Evolutionary conservation across 305 asterid genomes (phyloP).

Genomic region (Fraxinus sp.): DNA sequence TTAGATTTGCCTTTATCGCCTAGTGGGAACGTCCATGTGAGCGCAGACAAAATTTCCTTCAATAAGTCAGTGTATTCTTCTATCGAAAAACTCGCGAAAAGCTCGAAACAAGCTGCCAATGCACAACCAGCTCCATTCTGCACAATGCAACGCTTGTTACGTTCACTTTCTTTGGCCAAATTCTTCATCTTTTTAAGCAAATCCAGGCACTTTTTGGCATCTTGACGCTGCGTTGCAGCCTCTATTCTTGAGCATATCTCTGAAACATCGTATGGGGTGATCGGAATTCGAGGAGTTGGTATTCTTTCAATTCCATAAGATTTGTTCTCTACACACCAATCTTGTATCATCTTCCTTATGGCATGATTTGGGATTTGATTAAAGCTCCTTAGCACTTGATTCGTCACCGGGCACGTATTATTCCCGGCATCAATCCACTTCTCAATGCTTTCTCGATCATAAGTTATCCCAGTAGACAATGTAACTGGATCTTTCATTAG

Average conservation of each 20-base stretch:
- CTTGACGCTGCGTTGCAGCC: conserved; percentile 36
- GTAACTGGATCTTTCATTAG: conserved; percentile 93
- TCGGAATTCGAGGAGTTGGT: conserved; percentile 76
- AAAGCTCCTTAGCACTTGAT: conserved; percentile 44
- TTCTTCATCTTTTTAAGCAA: conserved; percentile 44
- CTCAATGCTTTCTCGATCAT: conserved; percentile 79
- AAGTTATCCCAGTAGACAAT: conserved; percentile 75
- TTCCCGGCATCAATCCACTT: conserved; percentile 66
- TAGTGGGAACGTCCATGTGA: conserved; percentile 67
- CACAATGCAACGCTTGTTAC: conserved; percentile 54
- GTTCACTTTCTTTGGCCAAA: conserved; percentile 67
- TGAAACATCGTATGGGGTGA: conserved; percentile 43
- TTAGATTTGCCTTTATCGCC: conserved; percentile 49
- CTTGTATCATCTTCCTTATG: conserved; percentile 76
- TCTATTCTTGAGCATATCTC: conserved; percentile 42
- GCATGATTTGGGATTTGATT: conserved; percentile 73
- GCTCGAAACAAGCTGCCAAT: conserved; percentile 52
- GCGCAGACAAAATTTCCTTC: conserved; percentile 44
- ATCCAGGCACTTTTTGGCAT: conserved; percentile 39
- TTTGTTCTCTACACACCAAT: conserved; percentile 78
- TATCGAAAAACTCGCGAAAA: conserved; percentile 35
- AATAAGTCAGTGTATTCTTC: conserved; percentile 34
- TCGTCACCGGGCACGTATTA: conserved; percentile 72
- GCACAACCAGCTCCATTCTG: conserved; percentile 54
- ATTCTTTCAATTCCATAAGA: conserved; percentile 75